Evolutionary conservation across 2,329 filamentous ascomycete genomes (phyloP).

Genomic region (Bipolaris cookei): DNA sequence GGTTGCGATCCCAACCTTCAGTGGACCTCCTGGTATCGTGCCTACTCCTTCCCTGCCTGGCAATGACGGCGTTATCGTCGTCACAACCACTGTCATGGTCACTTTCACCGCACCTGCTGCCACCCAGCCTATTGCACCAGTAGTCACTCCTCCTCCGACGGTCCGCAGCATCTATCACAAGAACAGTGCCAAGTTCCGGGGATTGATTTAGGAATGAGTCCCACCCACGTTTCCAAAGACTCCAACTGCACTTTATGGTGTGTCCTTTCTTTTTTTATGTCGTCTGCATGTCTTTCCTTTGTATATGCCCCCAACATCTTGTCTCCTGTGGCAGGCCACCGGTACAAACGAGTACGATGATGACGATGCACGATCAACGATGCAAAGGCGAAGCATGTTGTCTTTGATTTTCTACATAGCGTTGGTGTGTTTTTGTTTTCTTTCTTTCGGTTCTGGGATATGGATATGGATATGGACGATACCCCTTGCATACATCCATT

Average conservation of each 20-base stretch:
- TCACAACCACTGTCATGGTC: slow-evolving; percentile 36
- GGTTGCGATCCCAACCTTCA: slow-evolving; percentile 27
- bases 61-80: slow-evolving; percentile 23
- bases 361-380: slow-evolving; percentile 1
- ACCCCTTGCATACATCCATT: slow-evolving; percentile 23
- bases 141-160: slow-evolving; percentile 1
- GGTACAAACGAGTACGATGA: slow-evolving; percentile 1
- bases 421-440: background rate
- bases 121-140: slow-evolving; percentile 7
- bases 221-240: background rate
- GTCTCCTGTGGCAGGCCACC: slow-evolving; percentile 16
- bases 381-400: background rate
- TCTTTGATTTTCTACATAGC: slow-evolving; percentile 2
- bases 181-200: slow-evolving; percentile 37
- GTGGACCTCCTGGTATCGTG: slow-evolving; percentile 19
- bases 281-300: slow-evolving; percentile 1
- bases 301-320: background rate
- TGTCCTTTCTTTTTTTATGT: slow-evolving; percentile 5
- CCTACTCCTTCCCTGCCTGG: slow-evolving; percentile 13
- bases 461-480: slow-evolving; percentile 18
- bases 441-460: background rate
- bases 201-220: slow-evolving; percentile 14
- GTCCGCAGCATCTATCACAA: slow-evolving; percentile 14
- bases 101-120: slow-evolving; percentile 20
- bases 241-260: background rate